Conservation (phyloP, 306 rosid genomes). For the Inga oerstediana region DNA sequence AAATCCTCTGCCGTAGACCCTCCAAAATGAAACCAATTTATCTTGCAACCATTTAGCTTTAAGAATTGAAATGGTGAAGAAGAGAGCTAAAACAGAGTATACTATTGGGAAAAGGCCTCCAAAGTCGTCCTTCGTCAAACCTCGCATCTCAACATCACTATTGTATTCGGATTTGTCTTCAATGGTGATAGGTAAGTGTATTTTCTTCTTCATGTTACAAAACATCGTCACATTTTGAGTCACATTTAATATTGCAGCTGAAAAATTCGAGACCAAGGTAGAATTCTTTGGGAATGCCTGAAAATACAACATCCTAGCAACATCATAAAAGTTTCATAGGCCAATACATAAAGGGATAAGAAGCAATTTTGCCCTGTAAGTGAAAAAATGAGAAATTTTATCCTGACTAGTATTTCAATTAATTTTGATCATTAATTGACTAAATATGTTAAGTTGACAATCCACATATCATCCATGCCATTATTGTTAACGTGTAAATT, state of each 20-base stretch:
- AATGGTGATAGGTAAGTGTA: not conserved
- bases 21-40: not conserved
- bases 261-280: not conserved
- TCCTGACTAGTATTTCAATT: too few relatives aligned
- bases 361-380: too few relatives aligned
- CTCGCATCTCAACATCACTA: not conserved
- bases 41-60: not conserved
- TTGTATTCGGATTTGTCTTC: not conserved
- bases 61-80: not conserved
- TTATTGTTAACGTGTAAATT: too few relatives aligned
- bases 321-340: too few relatives aligned
- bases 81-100: not conserved
- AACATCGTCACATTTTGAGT: slow-evolving; percentile 27
- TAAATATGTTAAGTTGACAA: too few relatives aligned
- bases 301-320: too few relatives aligned
- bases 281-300: too few relatives aligned
- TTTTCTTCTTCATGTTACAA: not conserved
- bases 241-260: slow-evolving; percentile 45
- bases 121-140: not conserved
- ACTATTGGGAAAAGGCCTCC: not conserved
- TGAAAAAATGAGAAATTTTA: too few relatives aligned
- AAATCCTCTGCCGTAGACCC: too few relatives aligned
- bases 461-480: too few relatives aligned
- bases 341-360: too few relatives aligned
- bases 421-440: too few relatives aligned